phyloP scores from a whole-genome alignment of 352 stramenopile genomes.

The Phytophthora fragariaefolia region DNA sequence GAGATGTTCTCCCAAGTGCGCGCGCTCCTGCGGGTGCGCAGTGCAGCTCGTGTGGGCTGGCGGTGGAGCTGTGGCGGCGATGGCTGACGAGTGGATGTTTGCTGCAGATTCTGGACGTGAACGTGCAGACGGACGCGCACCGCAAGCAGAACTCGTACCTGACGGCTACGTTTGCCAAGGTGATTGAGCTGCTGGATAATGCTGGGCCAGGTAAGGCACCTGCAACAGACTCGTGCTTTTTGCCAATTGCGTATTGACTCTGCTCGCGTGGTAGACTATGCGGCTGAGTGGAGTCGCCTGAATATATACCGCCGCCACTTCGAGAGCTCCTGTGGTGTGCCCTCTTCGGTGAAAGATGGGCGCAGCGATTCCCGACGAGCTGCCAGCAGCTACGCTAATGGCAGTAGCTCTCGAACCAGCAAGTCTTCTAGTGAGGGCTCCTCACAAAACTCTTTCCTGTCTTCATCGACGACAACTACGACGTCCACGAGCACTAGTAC shows the following conservation, averaged over 20 bases:
- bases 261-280: slow-evolving; percentile 49
- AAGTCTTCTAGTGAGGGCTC: slow-evolving; percentile 22
- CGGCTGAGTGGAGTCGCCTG: slow-evolving; percentile 73
- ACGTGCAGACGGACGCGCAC: slow-evolving; percentile 67
- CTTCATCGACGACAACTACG: slow-evolving; percentile 22
- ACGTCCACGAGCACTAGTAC: slow-evolving; percentile 18
- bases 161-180: slow-evolving; percentile 58
- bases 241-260: neutral
- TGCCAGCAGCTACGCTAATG: slow-evolving; percentile 19
- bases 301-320: slow-evolving; percentile 85
- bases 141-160: slow-evolving; percentile 78
- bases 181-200: slow-evolving; percentile 74
- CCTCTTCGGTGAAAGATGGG: slow-evolving; percentile 55
- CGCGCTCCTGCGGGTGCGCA: slow-evolving; percentile 63
- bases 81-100: slow-evolving; percentile 13
- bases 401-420: slow-evolving; percentile 17
- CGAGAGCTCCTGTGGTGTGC: slow-evolving; percentile 73
- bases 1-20: slow-evolving; percentile 85
- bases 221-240: neutral
- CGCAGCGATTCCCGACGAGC: slow-evolving; percentile 27
- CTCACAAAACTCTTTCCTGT: slow-evolving; percentile 30
- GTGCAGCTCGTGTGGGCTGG: neutral
- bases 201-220: slow-evolving; percentile 51
- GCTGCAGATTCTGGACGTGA: slow-evolving; percentile 69
- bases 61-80: neutral